Percentiles rank a stretch among this genome's conserved stretches.
phyloP scores from a whole-genome alignment of 2,329 filamentous ascomycete species.

The Colletotrichum tamarilloi region DNA sequence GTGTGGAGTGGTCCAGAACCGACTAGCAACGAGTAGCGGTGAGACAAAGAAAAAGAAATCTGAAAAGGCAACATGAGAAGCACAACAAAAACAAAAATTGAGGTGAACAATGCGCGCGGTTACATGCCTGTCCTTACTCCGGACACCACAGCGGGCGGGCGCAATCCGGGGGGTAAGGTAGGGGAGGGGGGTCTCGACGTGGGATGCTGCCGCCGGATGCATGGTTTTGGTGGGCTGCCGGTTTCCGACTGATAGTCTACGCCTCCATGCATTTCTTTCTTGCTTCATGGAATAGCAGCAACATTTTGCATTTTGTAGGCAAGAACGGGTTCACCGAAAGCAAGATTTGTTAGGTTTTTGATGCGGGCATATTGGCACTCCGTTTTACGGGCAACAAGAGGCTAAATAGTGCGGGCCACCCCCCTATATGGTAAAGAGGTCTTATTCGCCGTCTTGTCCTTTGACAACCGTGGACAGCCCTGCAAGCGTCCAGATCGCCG shows the following conservation, averaged over 20 bases:
- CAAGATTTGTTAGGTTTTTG: not conserved
- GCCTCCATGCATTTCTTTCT: not conserved
- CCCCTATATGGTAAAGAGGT: not conserved
- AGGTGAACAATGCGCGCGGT: not conserved
- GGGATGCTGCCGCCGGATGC: slow-evolving; percentile 8
- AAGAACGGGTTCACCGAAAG: slow-evolving; percentile 2
- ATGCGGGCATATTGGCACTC: not conserved
- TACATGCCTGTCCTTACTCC: slow-evolving; percentile 21
- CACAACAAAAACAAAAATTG: not conserved
- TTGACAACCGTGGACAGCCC: slow-evolving; percentile 19
- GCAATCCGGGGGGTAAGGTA: not conserved
- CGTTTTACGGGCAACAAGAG: not conserved
- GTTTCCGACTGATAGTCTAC: slow-evolving; percentile 17
- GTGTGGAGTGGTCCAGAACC: slow-evolving; percentile 20
- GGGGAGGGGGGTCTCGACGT: not conserved
- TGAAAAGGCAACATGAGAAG: not conserved
- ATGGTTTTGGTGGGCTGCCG: slow-evolving; percentile 14
- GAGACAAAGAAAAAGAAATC: slow-evolving; percentile 23
- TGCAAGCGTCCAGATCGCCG: slow-evolving; percentile 3
- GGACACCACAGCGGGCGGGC: slow-evolving; percentile 1
- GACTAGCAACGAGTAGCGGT: slow-evolving; percentile 30
- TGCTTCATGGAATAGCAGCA: not conserved
- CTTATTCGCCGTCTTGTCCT: slow-evolving; percentile 11
- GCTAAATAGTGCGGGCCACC: slow-evolving; percentile 11
- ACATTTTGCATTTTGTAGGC: not conserved